A percentile compares a stretch with the other conserved stretches of the same genome.
Conservation (phyloP, 2,329 filamentous ascomycete genomes). For the Phialophora macrospora region DNA sequence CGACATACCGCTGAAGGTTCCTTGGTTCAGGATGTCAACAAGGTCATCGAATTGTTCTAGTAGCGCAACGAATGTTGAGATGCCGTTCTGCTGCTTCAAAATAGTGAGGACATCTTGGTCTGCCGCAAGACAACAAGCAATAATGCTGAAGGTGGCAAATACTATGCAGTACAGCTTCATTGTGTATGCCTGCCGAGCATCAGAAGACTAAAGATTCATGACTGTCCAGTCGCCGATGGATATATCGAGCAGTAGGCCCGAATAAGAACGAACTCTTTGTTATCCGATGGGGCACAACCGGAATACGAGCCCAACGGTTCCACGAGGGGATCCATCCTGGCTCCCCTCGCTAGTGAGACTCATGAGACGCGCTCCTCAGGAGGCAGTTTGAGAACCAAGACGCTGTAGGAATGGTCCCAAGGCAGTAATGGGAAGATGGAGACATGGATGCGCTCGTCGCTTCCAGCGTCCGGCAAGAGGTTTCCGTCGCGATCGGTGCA, state of each 20-base stretch:
- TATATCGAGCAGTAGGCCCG: slow-evolving; percentile 29
- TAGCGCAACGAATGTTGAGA: slow-evolving; percentile 31
- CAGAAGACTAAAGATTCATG: slow-evolving; percentile 22
- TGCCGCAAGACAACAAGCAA: slow-evolving; percentile 17
- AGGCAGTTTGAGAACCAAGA: slow-evolving; percentile 12
- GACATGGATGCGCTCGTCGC: slow-evolving; percentile 12
- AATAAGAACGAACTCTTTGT: slow-evolving; percentile 26
- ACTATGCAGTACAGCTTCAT: slow-evolving; percentile 22
- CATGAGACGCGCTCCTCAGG: slow-evolving; percentile 16
- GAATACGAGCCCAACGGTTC: not conserved
- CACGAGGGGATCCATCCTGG: slow-evolving; percentile 7
- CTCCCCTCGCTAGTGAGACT: slow-evolving; percentile 10
- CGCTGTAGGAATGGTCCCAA: slow-evolving; percentile 4
- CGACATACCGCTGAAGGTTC: slow-evolving; percentile 32
- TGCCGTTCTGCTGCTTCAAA: slow-evolving; percentile 32
- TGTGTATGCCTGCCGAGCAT: slow-evolving; percentile 20
- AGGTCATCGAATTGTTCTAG: slow-evolving; percentile 30
- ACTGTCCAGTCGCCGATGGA: slow-evolving; percentile 19
- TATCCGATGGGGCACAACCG: slow-evolving; percentile 19
- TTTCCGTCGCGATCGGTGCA: not conserved
- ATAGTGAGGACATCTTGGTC: slow-evolving; percentile 36
- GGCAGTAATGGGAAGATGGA: not conserved
- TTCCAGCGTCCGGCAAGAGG: slow-evolving; percentile 2
- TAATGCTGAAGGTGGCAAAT: slow-evolving; percentile 13
- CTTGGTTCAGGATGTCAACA: slow-evolving; percentile 33